Evolutionary conservation across 78 protist genomes (phyloP), one percentile per base, ranked within the genome.

Genomic region (Dictyostelium citrinum): DNA sequence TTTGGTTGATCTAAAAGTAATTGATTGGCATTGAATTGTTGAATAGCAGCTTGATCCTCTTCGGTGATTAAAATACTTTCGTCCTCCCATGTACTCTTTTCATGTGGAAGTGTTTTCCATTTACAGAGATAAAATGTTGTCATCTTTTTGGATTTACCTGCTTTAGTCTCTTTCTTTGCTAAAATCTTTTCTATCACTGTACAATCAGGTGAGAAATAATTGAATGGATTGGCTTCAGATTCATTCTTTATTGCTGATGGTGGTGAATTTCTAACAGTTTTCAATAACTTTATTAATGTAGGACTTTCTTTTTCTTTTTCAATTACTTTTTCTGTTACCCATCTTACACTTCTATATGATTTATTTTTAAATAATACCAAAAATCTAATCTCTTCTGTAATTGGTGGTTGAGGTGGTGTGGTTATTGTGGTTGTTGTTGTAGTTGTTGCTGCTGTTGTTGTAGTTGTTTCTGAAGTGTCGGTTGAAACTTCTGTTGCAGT

Each of bases 11-110:
- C 83, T 10, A 35, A 39, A 3, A 35, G 31, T 0, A 16, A 7
- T 10, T 51, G 35, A 5, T 29, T 22, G 7, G 60, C 41, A 11
- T 58, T 14, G 60, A 20, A 39, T n/a, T 3, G 29, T 22, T 72
- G 51, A 10, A 58, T 17, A 7, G 37, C 43, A 6, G 43, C 27
- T 37, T 60, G 61, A 24, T 64, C 75, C 7, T 80, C 58, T 4
- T 91, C 90, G 20, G 82, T 3, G 31, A 61, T 24, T 41, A 51
- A 41, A 31, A 49, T 6, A 20, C 4, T 4, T 27, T 72, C 51
- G 14, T 55, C 5, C 90, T 96, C 98, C 97, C 97, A 97, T 6
- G 98, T 97, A 70, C 77, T 64, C 72, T 97, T 97, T 35, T 74
- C 88, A 60, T 97, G 90, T 16, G 85, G 80, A 4, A 90, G 81